Conservation (phyloP, 2,329 filamentous ascomycete species). For the Balansia obtecta region DNA sequence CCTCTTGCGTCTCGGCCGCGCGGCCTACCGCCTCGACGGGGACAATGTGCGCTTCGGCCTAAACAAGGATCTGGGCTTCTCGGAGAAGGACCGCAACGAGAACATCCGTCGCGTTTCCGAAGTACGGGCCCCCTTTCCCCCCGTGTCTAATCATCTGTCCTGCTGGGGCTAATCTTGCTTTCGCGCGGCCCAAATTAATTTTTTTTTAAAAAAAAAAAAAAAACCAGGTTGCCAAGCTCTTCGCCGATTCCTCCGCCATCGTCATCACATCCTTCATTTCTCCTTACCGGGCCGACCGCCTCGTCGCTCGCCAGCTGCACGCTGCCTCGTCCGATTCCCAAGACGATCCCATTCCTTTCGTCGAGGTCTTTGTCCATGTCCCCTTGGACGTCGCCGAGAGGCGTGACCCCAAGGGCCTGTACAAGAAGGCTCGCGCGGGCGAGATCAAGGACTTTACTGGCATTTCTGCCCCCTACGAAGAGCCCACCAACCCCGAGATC, state of each 20-base stretch:
- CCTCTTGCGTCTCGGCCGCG: conserved; percentile 70
- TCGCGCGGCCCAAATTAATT: too few species aligned
- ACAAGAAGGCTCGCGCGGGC: conserved; percentile 90
- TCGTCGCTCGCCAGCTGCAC: conserved; percentile 73
- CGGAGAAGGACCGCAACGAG: conserved; percentile 85
- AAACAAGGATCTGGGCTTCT: conserved; percentile 96
- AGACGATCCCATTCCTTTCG: conserved; percentile 68
- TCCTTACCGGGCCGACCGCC: conserved; percentile 78
- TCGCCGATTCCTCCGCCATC: conserved; percentile 78
- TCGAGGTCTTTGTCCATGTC: conserved; percentile 90
- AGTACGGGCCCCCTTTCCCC: conserved; percentile 25
- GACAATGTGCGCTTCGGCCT: conserved; percentile 98
- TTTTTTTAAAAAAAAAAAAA: too few species aligned
- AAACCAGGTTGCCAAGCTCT: conserved; percentile 89
- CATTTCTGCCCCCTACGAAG: conserved; percentile 90
- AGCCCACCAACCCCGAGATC: conserved; percentile 73
- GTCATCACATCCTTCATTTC: conserved; percentile 96
- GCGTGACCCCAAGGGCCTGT: conserved; percentile 92
- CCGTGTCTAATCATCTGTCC: background rate
- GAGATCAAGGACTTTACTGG: conserved; percentile 97
- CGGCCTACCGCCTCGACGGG: conserved; percentile 88
- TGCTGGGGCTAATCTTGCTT: background rate
- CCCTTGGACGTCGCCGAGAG: conserved; percentile 85
- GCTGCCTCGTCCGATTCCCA: conserved; percentile 35
- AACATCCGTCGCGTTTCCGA: conserved; percentile 96